phyloP scores from a whole-genome alignment of 257 asterid genomes.

The Ballota nigra region DNA sequence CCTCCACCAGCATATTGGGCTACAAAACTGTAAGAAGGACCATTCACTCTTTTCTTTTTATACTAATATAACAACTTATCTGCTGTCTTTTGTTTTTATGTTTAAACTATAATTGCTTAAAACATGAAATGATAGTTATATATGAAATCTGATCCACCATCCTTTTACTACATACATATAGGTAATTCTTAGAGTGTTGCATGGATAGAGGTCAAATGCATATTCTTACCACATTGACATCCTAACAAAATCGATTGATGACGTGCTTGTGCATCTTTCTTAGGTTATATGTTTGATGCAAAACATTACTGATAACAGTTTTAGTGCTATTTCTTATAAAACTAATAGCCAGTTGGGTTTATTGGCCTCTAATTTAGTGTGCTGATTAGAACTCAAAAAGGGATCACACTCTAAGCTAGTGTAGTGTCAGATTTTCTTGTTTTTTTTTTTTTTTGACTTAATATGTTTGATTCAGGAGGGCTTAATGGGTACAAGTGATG shows the following conservation, averaged over 20 bases:
- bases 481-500: slow-evolving; percentile 76
- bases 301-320: background rate
- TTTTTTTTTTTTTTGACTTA: background rate
- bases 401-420: background rate
- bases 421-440: background rate
- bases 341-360: background rate
- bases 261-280: too few relatives aligned
- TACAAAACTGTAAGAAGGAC: slow-evolving; percentile 68
- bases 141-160: background rate
- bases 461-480: slow-evolving; percentile 52
- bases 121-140: background rate
- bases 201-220: background rate
- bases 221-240: background rate
- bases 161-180: background rate
- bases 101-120: background rate
- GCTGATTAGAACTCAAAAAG: background rate
- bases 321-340: too few relatives aligned
- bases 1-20: slow-evolving; percentile 73
- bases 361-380: background rate
- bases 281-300: slow-evolving; percentile 6
- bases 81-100: background rate
- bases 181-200: background rate
- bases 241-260: background rate
- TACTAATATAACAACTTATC: background rate
- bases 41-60: background rate